Evolutionary conservation across 2,329 filamentous ascomycete species (phyloP).

Genomic region (Calonectria crousiana): DNA sequence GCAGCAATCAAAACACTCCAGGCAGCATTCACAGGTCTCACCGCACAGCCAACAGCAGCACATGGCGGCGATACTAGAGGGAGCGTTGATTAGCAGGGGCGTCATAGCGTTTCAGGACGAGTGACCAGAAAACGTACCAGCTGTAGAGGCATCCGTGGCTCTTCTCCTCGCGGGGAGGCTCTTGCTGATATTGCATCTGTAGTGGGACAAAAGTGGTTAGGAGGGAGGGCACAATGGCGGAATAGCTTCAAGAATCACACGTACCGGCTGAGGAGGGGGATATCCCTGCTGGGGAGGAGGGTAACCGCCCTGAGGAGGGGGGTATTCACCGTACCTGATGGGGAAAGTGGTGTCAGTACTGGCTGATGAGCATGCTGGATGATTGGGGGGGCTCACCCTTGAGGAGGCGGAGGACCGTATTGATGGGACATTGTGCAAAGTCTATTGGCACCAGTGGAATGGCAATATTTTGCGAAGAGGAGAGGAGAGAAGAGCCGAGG

Average conservation of each 20-base stretch:
- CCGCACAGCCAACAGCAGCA: constrained; percentile 61
- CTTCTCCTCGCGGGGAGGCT: constrained; percentile 52
- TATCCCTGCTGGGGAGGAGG: constrained; percentile 43
- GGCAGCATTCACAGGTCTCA: constrained; percentile 58
- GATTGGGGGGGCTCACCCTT: constrained; percentile 11
- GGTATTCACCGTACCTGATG: neutral
- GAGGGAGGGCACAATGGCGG: neutral
- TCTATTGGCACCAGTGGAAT: neutral
- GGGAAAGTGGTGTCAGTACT: neutral
- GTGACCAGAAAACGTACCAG: constrained; percentile 45
- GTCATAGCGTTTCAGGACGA: neutral
- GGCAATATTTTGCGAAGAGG: neutral
- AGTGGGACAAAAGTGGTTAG: neutral
- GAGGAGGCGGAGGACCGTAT: constrained; percentile 24
- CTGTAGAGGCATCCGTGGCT: constrained; percentile 56
- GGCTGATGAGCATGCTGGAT: neutral
- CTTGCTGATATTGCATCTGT: constrained; percentile 50
- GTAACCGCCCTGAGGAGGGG: constrained; percentile 43
- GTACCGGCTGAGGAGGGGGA: constrained; percentile 40
- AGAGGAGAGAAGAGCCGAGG: neutral
- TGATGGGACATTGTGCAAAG: constrained; percentile 22
- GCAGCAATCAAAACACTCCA: constrained; percentile 56
- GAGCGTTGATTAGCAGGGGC: neutral
- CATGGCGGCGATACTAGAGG: constrained; percentile 52
- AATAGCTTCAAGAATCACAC: constrained; percentile 10